phyloP scores from a whole-genome alignment of 2,329 filamentous ascomycete genomes.

The Stemphylium lycopersici region DNA sequence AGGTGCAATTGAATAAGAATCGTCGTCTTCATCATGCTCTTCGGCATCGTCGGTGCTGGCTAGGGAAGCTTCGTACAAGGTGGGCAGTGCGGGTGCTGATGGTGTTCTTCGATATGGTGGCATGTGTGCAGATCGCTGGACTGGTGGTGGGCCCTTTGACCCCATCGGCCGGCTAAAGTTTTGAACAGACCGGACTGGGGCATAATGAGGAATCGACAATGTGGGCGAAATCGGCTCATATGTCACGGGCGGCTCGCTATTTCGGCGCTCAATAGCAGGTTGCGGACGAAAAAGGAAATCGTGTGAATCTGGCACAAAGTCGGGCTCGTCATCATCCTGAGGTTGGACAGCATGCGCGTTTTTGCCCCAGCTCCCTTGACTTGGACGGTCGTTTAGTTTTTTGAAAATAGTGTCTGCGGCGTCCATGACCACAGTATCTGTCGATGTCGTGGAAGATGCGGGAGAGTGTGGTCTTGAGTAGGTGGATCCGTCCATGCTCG shows the following conservation, averaged over 20 bases:
- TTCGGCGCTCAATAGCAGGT: constrained; percentile 6
- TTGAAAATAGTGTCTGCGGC: constrained; percentile 37
- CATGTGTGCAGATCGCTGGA: constrained; percentile 12
- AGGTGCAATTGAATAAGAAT: constrained; percentile 35
- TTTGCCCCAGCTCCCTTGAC: constrained; percentile 23
- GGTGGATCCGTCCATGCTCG: constrained; percentile 14
- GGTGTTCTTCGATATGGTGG: constrained; percentile 21
- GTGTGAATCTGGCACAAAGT: constrained; percentile 34
- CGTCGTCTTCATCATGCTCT: constrained; percentile 18
- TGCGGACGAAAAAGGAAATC: constrained; percentile 34
- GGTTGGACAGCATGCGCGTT: constrained; percentile 17
- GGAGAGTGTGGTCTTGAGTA: constrained; percentile 26
- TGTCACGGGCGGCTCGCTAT: constrained; percentile 18
- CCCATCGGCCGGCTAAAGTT: constrained; percentile 34
- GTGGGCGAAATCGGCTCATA: constrained; percentile 15
- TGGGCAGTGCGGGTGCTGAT: constrained; percentile 34
- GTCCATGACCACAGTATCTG: constrained; percentile 31
- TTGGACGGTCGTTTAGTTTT: constrained; percentile 32
- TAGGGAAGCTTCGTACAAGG: constrained; percentile 41
- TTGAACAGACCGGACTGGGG: constrained; percentile 23
- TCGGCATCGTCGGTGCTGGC: constrained; percentile 31
- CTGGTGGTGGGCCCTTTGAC: constrained; percentile 9
- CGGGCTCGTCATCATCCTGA: constrained; percentile 12
- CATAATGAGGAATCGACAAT: constrained; percentile 21
- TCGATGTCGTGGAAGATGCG: constrained; percentile 27